Conservation (phyloP, 768 basidiomycete genomes). For the Lentinula sp. region DNA sequence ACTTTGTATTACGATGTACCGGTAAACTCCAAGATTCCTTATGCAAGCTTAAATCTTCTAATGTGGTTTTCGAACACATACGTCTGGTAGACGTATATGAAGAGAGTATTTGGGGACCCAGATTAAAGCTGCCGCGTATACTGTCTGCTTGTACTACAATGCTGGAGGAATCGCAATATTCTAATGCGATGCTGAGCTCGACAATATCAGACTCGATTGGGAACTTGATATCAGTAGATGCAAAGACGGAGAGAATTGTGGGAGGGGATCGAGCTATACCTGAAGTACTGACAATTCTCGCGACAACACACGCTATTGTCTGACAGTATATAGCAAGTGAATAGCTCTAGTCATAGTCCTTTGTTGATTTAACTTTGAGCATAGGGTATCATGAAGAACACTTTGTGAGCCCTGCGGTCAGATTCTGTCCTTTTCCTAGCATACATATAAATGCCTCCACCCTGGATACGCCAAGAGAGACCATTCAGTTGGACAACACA, state of each 20-base stretch:
- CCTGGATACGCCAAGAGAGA: too few species aligned
- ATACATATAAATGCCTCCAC: too few species aligned
- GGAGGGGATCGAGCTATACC: conserved; percentile 6
- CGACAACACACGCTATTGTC: too few species aligned
- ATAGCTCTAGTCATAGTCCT: too few species aligned
- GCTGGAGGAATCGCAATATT: neutral
- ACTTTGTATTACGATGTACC: neutral
- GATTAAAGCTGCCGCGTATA: conserved; percentile 5
- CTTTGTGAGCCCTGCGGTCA: too few species aligned
- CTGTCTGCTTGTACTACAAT: neutral
- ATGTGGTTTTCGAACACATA: neutral
- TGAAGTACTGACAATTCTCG: neutral
- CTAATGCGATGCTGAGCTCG: neutral
- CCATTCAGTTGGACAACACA: too few species aligned
- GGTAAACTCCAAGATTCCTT: neutral
- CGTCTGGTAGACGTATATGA: conserved; percentile 37
- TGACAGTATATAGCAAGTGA: too few species aligned
- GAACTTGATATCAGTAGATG: neutral
- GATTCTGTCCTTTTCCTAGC: too few species aligned
- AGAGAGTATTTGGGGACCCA: conserved; percentile 40
- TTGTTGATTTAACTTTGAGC: too few species aligned
- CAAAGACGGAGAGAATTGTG: conserved; percentile 7
- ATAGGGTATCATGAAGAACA: too few species aligned
- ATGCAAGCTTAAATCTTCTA: neutral
- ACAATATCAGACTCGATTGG: conserved; percentile 1